Evolutionary conservation across 805 yeast genomes (phyloP).

Genomic region (Torulaspora quercuum): DNA sequence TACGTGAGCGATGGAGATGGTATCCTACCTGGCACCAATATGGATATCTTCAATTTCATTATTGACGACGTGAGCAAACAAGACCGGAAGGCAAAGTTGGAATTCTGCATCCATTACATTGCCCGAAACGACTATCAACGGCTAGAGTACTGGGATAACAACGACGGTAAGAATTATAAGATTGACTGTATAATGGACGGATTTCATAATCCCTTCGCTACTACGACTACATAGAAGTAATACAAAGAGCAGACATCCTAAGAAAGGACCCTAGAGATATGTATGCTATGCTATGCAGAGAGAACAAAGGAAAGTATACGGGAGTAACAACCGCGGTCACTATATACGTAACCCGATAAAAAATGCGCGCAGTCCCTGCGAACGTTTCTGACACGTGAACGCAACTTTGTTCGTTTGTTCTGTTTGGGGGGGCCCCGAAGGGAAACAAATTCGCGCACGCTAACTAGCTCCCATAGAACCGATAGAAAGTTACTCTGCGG

Average conservation of each 20-base stretch:
- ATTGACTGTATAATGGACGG: constrained; percentile 25
- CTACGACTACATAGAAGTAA: constrained; percentile 1
- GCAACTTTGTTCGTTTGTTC: too few relatives aligned
- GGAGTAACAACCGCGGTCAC: too few relatives aligned
- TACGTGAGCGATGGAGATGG: constrained; percentile 32
- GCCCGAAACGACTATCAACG: constrained; percentile 24
- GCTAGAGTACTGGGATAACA: constrained; percentile 34
- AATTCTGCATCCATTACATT: constrained; percentile 32
- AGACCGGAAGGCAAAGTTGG: constrained; percentile 18
- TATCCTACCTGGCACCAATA: constrained; percentile 27
- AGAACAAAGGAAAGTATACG: too few relatives aligned
- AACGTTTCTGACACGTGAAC: too few relatives aligned
- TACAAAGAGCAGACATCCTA: too few relatives aligned
- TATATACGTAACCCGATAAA: too few relatives aligned
- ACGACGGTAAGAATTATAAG: constrained; percentile 28
- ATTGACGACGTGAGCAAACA: constrained; percentile 21
- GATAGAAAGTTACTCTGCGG: too few relatives aligned
- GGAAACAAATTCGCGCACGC: too few relatives aligned
- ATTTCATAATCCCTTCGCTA: constrained; percentile 27
- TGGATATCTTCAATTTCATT: constrained; percentile 33
- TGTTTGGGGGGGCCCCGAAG: too few relatives aligned
- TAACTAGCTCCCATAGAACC: too few relatives aligned
- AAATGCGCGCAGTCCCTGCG: too few relatives aligned
- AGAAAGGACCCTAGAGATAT: constrained; percentile 1
- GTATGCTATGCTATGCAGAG: constrained; percentile 2